These are phyloP conservation scores for Penicillium waksmanii DNA, from an alignment of 495 filamentous ascomycete species.

Conservation along the genomic window DNA sequence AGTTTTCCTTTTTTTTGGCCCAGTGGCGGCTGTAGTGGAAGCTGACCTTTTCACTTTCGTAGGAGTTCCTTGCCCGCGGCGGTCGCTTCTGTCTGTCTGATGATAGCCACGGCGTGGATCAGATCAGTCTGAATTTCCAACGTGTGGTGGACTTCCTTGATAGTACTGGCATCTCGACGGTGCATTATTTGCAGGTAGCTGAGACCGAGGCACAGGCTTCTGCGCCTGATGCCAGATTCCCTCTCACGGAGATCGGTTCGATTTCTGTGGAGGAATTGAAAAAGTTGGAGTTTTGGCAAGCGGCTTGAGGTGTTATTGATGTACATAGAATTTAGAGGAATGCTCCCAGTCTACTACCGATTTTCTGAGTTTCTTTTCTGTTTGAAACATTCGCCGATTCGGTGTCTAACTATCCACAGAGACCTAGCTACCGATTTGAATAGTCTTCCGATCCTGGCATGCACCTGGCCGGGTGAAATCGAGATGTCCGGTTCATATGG, in stretches of 20 bases:
- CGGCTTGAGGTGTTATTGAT: neutral
- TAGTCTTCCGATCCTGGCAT: too few species aligned
- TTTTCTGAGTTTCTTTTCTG: too few species aligned
- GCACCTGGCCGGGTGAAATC: too few species aligned
- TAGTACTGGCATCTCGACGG: slow-evolving; percentile 44
- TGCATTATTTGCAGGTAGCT: slow-evolving; percentile 46
- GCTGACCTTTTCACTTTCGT: neutral
- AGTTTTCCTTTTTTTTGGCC: slow-evolving; percentile 27
- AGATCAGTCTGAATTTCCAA: slow-evolving; percentile 73
- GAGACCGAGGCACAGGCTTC: slow-evolving; percentile 23
- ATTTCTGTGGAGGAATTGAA: slow-evolving; percentile 30
- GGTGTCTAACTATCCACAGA: too few species aligned
- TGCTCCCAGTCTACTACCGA: too few species aligned
- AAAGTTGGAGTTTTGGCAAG: slow-evolving; percentile 29
- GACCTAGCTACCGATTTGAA: too few species aligned
- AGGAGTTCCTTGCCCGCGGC: slow-evolving; percentile 66
- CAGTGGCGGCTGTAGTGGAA: slow-evolving; percentile 11
- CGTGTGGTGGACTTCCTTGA: slow-evolving; percentile 62
- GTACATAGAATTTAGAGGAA: too few species aligned
- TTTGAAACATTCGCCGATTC: too few species aligned
- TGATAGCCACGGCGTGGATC: slow-evolving; percentile 83
- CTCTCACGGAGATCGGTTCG: slow-evolving; percentile 37
- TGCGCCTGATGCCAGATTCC: slow-evolving; percentile 45
- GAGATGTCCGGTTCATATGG: too few species aligned
- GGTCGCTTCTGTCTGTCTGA: slow-evolving; percentile 87